A percentile compares a stretch with the other conserved stretches of the same genome.
Evolutionary conservation across 108 stramenopile genomes (phyloP).

Genomic region (Skeletonema potamos): DNA sequence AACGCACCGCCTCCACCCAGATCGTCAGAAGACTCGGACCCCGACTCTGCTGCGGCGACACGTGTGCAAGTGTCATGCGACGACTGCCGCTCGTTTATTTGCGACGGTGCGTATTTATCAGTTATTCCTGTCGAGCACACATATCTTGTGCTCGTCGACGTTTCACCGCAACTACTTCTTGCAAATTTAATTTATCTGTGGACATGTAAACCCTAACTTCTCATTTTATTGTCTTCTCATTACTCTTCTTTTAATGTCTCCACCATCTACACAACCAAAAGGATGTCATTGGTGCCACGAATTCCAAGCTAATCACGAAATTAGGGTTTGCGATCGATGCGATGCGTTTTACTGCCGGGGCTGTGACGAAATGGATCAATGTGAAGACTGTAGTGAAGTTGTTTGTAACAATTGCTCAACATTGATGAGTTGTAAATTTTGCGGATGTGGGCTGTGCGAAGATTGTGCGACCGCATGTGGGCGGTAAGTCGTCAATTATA

Average conservation of each 20-base stretch:
- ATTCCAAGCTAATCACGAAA: conserved; percentile 92
- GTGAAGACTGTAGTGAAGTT: conserved; percentile 92
- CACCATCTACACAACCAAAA: neutral
- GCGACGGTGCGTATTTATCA: conserved; percentile 43
- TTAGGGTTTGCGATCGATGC: conserved; percentile 91
- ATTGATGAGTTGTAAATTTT: conserved; percentile 90
- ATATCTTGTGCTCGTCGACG: neutral
- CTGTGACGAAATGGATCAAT: conserved; percentile 94
- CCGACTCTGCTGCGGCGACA: conserved; percentile 19
- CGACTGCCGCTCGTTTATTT: conserved; percentile 86
- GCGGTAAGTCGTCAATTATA: conserved; percentile 51
- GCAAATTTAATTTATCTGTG: neutral
- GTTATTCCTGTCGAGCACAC: neutral
- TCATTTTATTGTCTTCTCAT: too few species aligned
- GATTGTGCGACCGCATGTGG: conserved; percentile 94
- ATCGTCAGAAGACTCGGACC: conserved; percentile 13
- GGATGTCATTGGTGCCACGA: conserved; percentile 92
- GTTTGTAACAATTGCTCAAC: conserved; percentile 88
- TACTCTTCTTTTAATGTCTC: too few species aligned
- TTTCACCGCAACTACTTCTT: neutral
- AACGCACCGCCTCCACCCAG: conserved; percentile 43
- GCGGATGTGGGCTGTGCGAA: conserved; percentile 90
- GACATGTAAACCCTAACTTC: too few species aligned
- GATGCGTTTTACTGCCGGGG: conserved; percentile 88
- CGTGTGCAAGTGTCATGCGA: conserved; percentile 87